Conservation (phyloP, 2,329 filamentous ascomycete genomes). For the Didymella sp. region DNA sequence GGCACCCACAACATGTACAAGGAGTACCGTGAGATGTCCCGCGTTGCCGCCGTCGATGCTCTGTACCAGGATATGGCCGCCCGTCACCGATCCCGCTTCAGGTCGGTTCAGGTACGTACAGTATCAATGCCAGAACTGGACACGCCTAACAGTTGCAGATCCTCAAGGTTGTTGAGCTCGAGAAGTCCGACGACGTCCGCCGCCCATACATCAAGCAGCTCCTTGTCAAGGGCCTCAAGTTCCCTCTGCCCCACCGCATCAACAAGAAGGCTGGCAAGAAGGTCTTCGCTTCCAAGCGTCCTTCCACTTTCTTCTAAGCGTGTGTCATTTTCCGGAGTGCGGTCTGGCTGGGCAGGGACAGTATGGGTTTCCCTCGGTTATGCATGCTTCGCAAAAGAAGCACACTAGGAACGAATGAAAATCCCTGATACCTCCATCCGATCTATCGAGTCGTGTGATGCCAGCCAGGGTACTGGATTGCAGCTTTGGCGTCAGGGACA, state of each 20-base stretch:
- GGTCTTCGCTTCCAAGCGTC: conserved; percentile 90
- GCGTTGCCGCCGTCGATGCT: conserved; percentile 92
- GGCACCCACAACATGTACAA: conserved; percentile 99
- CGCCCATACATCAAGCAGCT: conserved; percentile 99
- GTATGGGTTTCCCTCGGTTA: conserved; percentile 50
- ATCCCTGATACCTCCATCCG: conserved; percentile 48
- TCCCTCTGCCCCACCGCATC: conserved; percentile 97
- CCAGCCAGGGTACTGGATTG: conserved; percentile 25
- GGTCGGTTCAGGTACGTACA: conserved; percentile 90
- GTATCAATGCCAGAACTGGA: neutral
- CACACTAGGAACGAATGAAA: conserved; percentile 55
- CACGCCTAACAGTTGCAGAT: conserved; percentile 64
- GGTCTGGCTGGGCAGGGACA: conserved; percentile 49
- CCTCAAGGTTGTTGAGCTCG: conserved; percentile 96
- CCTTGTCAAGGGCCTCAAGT: conserved; percentile 90
- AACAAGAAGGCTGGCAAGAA: conserved; percentile 84
- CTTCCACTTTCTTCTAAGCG: conserved; percentile 95
- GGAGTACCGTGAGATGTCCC: conserved; percentile 99
- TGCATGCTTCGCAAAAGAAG: conserved; percentile 53
- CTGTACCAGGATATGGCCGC: conserved; percentile 99
- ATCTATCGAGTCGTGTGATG: conserved; percentile 34
- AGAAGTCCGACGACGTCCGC: conserved; percentile 93
- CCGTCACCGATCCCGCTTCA: conserved; percentile 96
- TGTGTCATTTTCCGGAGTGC: conserved; percentile 51
- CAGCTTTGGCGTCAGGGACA: conserved; percentile 23